These are phyloP conservation scores for Termitomyces sp. DNA, from an alignment of 768 basidiomycete genomes.

Conservation along the genomic window DNA sequence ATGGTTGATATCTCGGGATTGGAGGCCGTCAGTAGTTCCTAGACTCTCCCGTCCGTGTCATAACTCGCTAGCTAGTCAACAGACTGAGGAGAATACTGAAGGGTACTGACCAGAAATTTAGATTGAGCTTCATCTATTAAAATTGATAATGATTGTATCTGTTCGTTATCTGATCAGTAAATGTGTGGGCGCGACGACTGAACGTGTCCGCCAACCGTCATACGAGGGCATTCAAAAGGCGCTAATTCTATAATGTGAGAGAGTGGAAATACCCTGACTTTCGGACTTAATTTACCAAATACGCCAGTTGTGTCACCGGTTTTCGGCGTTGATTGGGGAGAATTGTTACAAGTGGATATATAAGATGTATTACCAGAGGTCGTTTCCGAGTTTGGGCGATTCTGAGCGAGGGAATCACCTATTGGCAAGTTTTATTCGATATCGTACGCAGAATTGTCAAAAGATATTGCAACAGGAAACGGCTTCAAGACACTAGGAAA, in stretches of 20 bases:
- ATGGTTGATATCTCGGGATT: no score
- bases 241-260: neutral
- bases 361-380: no score
- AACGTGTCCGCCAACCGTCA: neutral
- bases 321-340: neutral
- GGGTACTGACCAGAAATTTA: no score
- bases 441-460: neutral
- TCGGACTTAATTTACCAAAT: neutral
- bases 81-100: no score
- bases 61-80: no score
- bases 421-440: neutral
- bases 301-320: neutral
- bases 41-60: no score
- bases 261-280: neutral
- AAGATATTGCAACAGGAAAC: no score
- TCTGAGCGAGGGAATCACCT: neutral
- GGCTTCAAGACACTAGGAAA: no score
- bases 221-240: neutral
- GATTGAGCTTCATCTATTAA: no score
- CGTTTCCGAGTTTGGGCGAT: no score
- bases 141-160: no score
- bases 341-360: neutral
- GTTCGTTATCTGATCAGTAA: no score
- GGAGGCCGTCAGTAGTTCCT: neutral
- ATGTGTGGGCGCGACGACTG: neutral